phyloP scores from a whole-genome alignment of 2,329 filamentous ascomycete genomes.

The Aspergillus tamarii region DNA sequence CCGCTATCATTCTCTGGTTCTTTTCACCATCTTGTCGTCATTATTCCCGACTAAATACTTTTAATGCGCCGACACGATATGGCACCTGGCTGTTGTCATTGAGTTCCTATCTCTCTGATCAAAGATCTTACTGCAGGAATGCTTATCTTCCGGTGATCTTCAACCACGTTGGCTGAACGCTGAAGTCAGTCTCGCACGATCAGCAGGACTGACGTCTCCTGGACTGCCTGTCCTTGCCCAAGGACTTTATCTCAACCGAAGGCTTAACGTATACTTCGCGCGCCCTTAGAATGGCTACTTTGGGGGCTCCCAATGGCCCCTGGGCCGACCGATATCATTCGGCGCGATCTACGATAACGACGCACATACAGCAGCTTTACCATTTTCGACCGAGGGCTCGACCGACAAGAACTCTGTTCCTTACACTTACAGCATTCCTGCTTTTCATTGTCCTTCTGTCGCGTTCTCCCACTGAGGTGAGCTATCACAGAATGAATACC shows the following conservation, averaged over 20 bases:
- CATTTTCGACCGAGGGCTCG: constrained; percentile 32
- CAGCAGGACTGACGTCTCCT: background rate
- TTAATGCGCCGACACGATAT: constrained; percentile 11
- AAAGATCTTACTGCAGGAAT: constrained; percentile 17
- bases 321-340: constrained; percentile 31
- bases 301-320: constrained; percentile 26
- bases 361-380: constrained; percentile 29
- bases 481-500: constrained; percentile 1
- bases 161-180: constrained; percentile 1
- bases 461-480: constrained; percentile 22
- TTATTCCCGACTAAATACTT: constrained; percentile 7
- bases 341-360: constrained; percentile 22
- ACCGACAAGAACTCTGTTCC: constrained; percentile 27
- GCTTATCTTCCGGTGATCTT: constrained; percentile 12
- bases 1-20: background rate
- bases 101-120: constrained; percentile 1
- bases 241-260: background rate
- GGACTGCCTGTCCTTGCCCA: background rate
- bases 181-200: constrained; percentile 10
- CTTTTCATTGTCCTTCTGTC: constrained; percentile 28
- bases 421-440: constrained; percentile 25
- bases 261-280: constrained; percentile 7
- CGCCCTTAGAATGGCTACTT: constrained; percentile 29
- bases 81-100: constrained; percentile 13
- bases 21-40: constrained; percentile 15